Base-by-base conservation (phyloP, 257 asterid species). In the Nicotiana paniculata region DNA sequence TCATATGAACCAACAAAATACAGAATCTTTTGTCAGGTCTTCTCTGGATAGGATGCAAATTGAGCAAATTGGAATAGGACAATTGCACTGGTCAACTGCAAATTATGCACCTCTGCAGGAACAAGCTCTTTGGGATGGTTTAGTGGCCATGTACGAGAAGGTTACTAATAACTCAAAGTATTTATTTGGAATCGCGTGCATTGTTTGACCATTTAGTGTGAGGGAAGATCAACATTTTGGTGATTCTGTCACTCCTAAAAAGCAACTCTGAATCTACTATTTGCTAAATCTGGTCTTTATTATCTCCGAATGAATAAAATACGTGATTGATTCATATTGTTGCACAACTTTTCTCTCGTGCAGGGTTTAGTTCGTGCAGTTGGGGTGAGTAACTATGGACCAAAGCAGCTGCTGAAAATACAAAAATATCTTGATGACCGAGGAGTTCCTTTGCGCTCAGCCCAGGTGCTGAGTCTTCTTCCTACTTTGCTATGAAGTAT, bases 141-240 rank as follows among this genome's bases (percentile, higher is more conserved):
- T 96, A 91, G 97, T 92, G 88, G 99, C 99, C 91, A 96, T 96
- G 98, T 91, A 96, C 77, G 98, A 96, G 82, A 89, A 96, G 99
- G 99, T 96, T 89, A 90, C 77, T 35, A 5, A 1, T 48, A 74
- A 13, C 43, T 6, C 1, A n/a, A n/a, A 2, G 15, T 64, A 64
- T 64, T 28, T 64, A 30, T 13, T 12, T 64, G 9, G 70, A 4
- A 63, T 28, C 15, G 3, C 35, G 33, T 64, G 43, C 43, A 5
- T 64, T 30, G 9, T 64, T 64, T 11, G 70, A 64, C 43, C 9
- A 64, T 64, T 64, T 4, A 5, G 43, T 64, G 21, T 13, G 11
- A 28, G 70, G 24, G 70, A 9, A 64, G 70, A 63, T 64, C 39
- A 26, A 28, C 4, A 5, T 35, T 68, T n/a, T 37, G 30, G 77